Evolutionary conservation across 139 green algal genomes (phyloP), one percentile per base, ranked within the genome.

Genomic region (Chlorella sorokiniana): DNA sequence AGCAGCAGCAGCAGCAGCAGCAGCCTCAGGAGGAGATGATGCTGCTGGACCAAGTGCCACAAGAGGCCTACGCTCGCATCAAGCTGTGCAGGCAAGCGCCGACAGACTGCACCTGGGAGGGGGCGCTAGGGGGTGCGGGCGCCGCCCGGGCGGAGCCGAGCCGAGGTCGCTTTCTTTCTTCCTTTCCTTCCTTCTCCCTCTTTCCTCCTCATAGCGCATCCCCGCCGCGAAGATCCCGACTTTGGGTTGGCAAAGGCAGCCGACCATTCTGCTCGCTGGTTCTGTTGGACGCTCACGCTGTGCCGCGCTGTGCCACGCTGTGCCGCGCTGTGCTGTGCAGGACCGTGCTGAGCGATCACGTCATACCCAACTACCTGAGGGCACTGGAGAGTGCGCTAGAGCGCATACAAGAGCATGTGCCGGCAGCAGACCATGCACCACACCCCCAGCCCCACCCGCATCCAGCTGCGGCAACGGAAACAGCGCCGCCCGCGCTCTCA

Each of bases 351-450:
- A 41, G 25, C 0, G 79, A 84, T 75, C 92, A 96, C 82, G 87
- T 96, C 63, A 88, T 94, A 45, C 91, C 89, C 4, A 70, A 79
- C n/a, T 95, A 96, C 84, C 81, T 94, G 0, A 67, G 54, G 5
- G 71, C 90, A 1, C 76, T 96, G 61, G 88, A 93, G 40, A 83
- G 68, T 51, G 67, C 78, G 31, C 37, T 69, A 25, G 40, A 40
- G n/a, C 29, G 56, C 38, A 51, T 81, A 23, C 35, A 52, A 11
- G 9, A 7, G n/a, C 73, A 79, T 7, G 73, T 40, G 31, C 10
- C 54, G 37, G 56, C 22, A 59, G 48, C 48, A 59, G 48, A 11
- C 29, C 54, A 52, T 8, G 3, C 31, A 27, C n/a, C 45, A 23
- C 65, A 73, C 37, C 65, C 31, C 20, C 38, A 33, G 62, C 62